phyloP scores from a whole-genome alignment of 1,284 basidiomycete genomes.

The Fomitopsis betulina region DNA sequence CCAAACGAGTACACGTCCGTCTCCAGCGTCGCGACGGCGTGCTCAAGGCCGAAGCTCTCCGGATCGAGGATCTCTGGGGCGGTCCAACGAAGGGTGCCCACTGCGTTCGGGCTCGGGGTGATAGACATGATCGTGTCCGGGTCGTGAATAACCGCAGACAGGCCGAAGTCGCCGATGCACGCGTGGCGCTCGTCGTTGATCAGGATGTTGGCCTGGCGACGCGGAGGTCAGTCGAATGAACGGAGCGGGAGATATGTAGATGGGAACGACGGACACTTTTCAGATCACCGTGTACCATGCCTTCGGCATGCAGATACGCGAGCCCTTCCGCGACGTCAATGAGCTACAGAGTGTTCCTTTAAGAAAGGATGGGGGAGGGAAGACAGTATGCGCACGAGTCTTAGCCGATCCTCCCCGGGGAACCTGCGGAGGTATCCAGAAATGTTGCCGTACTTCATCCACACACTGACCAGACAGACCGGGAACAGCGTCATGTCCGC shows the following conservation, averaged over 20 bases:
- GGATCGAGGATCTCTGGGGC: constrained; percentile 6
- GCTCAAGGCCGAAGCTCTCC: neutral
- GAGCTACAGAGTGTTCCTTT: neutral
- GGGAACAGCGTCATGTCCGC: constrained; percentile 3
- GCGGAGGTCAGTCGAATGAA: neutral
- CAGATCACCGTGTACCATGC: constrained; percentile 4
- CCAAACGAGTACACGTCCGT: constrained; percentile 8
- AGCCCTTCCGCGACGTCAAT: constrained; percentile 1
- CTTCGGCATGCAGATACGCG: neutral
- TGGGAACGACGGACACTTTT: neutral
- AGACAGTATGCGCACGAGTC: neutral
- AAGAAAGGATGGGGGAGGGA: neutral
- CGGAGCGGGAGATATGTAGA: neutral
- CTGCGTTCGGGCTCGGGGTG: neutral
- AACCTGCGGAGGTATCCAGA: neutral
- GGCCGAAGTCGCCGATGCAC: constrained; percentile 5
- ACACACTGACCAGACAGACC: neutral
- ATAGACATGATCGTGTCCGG: neutral
- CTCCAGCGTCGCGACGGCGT: neutral
- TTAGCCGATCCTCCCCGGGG: neutral
- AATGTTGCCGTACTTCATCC: constrained; percentile 1
- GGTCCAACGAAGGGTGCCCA: neutral
- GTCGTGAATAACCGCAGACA: neutral
- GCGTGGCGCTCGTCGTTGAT: constrained; percentile 2
- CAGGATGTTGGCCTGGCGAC: constrained; percentile 9